Evolutionary conservation across 352 stramenopile species (phyloP).

Genomic region (Phytophthora pluvialis): DNA sequence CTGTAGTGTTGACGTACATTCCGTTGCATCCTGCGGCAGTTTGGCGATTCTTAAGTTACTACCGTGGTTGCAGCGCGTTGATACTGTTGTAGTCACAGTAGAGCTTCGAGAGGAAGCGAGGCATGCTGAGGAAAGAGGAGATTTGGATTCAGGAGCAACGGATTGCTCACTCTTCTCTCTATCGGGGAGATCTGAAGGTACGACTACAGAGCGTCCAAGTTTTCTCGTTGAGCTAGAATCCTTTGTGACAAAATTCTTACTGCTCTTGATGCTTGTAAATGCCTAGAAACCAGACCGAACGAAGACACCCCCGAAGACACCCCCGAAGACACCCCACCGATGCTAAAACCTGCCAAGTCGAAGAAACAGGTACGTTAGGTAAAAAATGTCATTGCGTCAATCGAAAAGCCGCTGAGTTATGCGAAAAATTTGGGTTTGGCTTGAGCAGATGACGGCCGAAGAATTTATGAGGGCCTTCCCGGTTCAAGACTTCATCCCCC

Average conservation of each 20-base stretch:
- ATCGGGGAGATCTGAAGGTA: slow-evolving; percentile 25
- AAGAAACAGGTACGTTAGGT: slow-evolving; percentile 30
- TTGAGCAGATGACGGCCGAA: slow-evolving; percentile 48
- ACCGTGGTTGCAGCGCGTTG: slow-evolving; percentile 60
- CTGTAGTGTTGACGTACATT: not conserved
- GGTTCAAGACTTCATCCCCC: slow-evolving; percentile 75
- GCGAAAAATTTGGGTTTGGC: not conserved
- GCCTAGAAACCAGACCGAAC: slow-evolving; percentile 2
- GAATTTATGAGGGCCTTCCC: slow-evolving; percentile 75
- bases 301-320: slow-evolving; percentile 1
- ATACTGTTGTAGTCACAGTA: slow-evolving; percentile 52
- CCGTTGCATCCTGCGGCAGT: slow-evolving; percentile 11
- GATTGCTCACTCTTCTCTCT: slow-evolving; percentile 39
- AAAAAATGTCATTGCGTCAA: not conserved
- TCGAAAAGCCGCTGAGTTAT: not conserved
- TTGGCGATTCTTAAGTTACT: slow-evolving; percentile 44
- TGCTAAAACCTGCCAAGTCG: slow-evolving; percentile 5
- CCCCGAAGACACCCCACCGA: not conserved
- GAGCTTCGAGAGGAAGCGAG: slow-evolving; percentile 51
- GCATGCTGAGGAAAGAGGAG: slow-evolving; percentile 41
- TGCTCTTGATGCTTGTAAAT: not conserved
- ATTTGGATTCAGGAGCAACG: slow-evolving; percentile 42
- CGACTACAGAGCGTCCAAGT: not conserved
- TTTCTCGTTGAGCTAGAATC: too few species aligned
- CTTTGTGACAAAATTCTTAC: not conserved